Base-by-base conservation (phyloP, 2,329 filamentous ascomycete species). In the Aschersonia sp. region DNA sequence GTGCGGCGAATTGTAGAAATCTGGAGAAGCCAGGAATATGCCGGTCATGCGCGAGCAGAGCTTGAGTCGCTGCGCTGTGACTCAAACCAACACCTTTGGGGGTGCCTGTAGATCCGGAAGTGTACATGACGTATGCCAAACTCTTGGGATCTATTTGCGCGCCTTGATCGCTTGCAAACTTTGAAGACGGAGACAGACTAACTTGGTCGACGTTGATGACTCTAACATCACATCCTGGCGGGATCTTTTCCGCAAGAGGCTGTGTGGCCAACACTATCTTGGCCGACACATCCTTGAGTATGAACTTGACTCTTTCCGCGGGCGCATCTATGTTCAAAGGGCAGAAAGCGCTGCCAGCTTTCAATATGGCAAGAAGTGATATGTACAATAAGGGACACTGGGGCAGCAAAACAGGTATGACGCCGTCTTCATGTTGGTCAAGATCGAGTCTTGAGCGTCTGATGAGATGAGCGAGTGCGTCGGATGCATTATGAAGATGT, bases 71-170 rank as follows among this genome's bases (percentile, higher is more conserved):
- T 12, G 89, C 85, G 31, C 72, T 67, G 65, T 96, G 89, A 31
- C 87, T 88, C 31, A 96, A 72, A 2, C 77, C 76, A 30, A 96
- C 89, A 1, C 89, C 89, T 67, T 96, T 96, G 0, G 89, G 89
- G 4, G 81, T 79, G 9, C 89, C 89, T 0, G 89, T 95, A 4
- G 87, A 94, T 3, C 89, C 89, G 44, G 87, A 94, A 1, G 89
- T 95, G 61, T 94, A 96, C 80, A 95, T 89, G 50, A 95, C 78
- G 67, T 96, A 96, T 30, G 89, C 88, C 30, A 89, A 61, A 51
- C 74, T 66, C 1, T 66, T 57, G 1, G 65, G 57, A 1, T 41
- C 46, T n/a, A 57, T 52, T 29, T 44, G 45, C 49, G 56, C 20
- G 20, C 20, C 20, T 20, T 20, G 20, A 20, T 20, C 20, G 20